Evolutionary conservation across 257 asterid genomes (phyloP).

Genomic region (Capsicum rhomboideum): DNA sequence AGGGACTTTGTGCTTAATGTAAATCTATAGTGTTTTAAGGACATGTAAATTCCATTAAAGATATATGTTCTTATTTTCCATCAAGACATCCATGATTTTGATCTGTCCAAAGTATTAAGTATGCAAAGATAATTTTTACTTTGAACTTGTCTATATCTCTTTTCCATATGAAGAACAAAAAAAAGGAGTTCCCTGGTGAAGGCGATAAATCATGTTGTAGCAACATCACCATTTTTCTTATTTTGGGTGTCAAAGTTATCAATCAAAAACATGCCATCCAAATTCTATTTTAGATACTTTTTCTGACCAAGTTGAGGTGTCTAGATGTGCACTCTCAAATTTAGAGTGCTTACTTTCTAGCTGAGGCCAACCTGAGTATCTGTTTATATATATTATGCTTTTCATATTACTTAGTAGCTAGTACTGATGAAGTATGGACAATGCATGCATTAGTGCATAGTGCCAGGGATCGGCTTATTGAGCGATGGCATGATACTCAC

Average conservation of each 20-base stretch:
- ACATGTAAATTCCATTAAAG: too few relatives aligned
- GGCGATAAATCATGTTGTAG: too few relatives aligned
- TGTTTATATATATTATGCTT: neutral
- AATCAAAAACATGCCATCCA: too few relatives aligned
- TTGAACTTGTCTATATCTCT: too few relatives aligned
- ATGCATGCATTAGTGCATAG: conserved; percentile 43
- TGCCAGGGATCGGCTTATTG: conserved; percentile 44
- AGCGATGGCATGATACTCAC: conserved; percentile 53
- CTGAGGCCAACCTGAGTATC: neutral
- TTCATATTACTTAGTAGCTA: neutral
- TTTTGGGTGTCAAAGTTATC: neutral
- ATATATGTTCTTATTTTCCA: neutral
- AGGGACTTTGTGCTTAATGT: too few relatives aligned
- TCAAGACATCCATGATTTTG: neutral
- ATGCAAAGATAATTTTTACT: neutral
- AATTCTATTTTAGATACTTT: too few relatives aligned
- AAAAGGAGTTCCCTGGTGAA: too few relatives aligned
- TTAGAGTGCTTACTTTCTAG: conserved; percentile 8
- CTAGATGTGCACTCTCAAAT: too few relatives aligned
- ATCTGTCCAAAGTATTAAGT: neutral
- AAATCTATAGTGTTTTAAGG: too few relatives aligned
- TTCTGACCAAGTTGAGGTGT: neutral
- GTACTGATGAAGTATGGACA: neutral
- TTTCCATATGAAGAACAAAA: too few relatives aligned
- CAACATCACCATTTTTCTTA: too few relatives aligned